Evolutionary conservation across 805 yeast species (phyloP), one percentile per base, ranked within the genome.

Genomic region (Kazachstania viticola): DNA sequence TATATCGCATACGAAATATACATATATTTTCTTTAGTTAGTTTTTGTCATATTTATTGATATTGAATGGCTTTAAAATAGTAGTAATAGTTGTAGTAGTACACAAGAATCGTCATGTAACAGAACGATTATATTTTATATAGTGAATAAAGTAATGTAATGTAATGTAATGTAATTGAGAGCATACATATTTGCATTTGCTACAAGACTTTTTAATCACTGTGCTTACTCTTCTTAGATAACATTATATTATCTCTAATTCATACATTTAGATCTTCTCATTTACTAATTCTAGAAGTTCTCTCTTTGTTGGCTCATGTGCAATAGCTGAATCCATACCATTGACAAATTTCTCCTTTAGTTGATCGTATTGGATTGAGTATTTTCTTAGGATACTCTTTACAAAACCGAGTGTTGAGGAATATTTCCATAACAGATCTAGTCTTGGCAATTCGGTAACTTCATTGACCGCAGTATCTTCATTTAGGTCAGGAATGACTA

Each of bases 351-450:
- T 36, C 3, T 48, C 51, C 3, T 49, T 40, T 21, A 62, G 34
- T 9, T 41, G 30, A 9, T 38, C 45, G 44, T 41, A 72, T 13
- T 71, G 68, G 24, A 56, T 62, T 2, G 73, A 68, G 33, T 60
- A 60, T 32, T 62, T 63, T 54, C 69, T 62, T 33, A 64, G 28
- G 11, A 60, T 14, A 33, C 65, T 54, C 44, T 62, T 62, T 12
- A 58, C 31, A 28, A 67, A 55, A 13, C 62, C 55, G 27, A 60
- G 30, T 9, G 57, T 39, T 6, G 59, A 49, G 19, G 56, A 54
- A 32, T 65, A 62, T 33, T 65, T 65, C 71, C 71, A 67, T 19
- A 45, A 41, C 8, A 50, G 25, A 37, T 66, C 69, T 18, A 49
- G 41, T 5, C 45, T 48, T 18, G 52, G 58, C 9, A 59, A 35